These are phyloP conservation scores for Candida orba DNA, from an alignment of 805 yeast genomes.

Conservation along the genomic window DNA sequence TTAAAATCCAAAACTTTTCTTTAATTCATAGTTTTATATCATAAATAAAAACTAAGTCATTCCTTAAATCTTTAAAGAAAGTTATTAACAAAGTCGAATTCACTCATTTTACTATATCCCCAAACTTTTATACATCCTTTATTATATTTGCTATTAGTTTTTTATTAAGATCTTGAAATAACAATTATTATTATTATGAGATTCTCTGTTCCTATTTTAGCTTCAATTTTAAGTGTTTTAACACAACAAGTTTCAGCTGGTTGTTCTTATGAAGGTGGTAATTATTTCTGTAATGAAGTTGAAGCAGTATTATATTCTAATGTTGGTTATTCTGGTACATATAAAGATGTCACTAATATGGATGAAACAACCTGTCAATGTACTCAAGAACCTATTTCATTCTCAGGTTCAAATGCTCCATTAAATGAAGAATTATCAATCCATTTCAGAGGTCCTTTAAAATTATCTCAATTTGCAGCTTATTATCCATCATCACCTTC, in stretches of 20 bases:
- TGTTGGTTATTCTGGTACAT: conserved; percentile 83
- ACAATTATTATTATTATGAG: conserved; percentile 10
- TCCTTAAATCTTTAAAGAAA: conserved; percentile 3
- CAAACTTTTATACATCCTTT: too few species aligned
- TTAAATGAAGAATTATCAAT: conserved; percentile 81
- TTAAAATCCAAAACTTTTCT: not conserved
- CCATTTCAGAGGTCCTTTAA: conserved; percentile 86
- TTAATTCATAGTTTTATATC: conserved; percentile 1
- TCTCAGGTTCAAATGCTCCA: conserved; percentile 72
- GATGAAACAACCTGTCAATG: conserved; percentile 64
- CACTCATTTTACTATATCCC: too few species aligned
- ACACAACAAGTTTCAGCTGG: conserved; percentile 22
- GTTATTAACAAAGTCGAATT: conserved; percentile 1
- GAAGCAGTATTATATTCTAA: conserved; percentile 58
- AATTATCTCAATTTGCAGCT: conserved; percentile 79
- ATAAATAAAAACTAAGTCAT: conserved; percentile 5
- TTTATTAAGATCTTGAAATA: too few species aligned
- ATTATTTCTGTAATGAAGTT: conserved; percentile 76
- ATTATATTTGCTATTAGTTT: too few species aligned
- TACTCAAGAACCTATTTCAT: conserved; percentile 45
- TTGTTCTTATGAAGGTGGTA: conserved; percentile 54
- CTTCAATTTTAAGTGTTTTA: conserved; percentile 18
- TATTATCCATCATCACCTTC: conserved; percentile 53
- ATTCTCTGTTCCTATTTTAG: conserved; percentile 17
- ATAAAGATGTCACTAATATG: conserved; percentile 75